Conservation (phyloP, 345 rosid species). For the Citrus cavaleriei region DNA sequence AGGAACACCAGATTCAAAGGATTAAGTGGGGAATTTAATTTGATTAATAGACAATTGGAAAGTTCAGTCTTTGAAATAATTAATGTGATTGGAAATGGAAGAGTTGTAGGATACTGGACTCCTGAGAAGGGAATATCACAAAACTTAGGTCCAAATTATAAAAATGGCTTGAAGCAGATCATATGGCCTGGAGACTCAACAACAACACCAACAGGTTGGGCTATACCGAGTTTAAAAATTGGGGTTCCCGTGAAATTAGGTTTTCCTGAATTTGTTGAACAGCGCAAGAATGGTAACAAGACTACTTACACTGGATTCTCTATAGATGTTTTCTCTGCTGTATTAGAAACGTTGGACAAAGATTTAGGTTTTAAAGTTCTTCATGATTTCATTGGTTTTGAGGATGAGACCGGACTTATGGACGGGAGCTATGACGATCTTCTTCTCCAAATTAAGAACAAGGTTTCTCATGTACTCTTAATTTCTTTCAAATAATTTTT, state of each 20-base stretch:
- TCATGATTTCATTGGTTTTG: conserved; percentile 22
- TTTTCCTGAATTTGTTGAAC: conserved; percentile 32
- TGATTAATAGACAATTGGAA: conserved; percentile 32
- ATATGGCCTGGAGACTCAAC: conserved; percentile 27
- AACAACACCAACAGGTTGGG: conserved; percentile 20
- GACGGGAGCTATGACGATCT: conserved; percentile 24
- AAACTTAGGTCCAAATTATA: neutral
- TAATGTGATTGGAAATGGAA: conserved; percentile 32
- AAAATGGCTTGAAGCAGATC: neutral
- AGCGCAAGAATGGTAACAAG: conserved; percentile 8
- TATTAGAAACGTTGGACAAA: neutral
- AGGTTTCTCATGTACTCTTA: conserved; percentile 12
- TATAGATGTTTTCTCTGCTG: conserved; percentile 38
- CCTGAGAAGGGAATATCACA: conserved; percentile 4
- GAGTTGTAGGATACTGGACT: conserved; percentile 42
- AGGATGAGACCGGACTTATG: neutral
- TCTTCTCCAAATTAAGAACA: conserved; percentile 1
- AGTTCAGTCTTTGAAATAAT: conserved; percentile 39
- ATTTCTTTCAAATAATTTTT: neutral
- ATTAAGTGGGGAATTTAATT: conserved; percentile 12
- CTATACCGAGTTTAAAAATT: conserved; percentile 16
- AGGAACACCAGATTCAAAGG: conserved; percentile 8
- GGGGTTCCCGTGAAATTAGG: conserved; percentile 34
- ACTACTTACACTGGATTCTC: conserved; percentile 21
- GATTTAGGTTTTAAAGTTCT: conserved; percentile 16